These are phyloP conservation scores for Botrytis fragariae DNA, from an alignment of 2,329 filamentous ascomycete species.

Conservation along the genomic window DNA sequence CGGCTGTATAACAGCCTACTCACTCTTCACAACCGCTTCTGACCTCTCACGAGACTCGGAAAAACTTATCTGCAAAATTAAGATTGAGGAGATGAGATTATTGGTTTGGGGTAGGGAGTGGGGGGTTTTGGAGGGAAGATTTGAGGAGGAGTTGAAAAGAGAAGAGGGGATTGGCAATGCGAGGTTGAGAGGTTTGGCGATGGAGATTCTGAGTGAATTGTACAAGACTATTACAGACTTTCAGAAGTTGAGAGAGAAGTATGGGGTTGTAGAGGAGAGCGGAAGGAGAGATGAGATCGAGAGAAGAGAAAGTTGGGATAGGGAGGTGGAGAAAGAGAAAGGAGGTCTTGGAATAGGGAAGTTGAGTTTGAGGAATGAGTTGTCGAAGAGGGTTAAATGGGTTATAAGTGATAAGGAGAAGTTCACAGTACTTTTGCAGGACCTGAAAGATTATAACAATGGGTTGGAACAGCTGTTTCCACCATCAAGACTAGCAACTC, in stretches of 20 bases:
- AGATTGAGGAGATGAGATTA: conserved; percentile 50
- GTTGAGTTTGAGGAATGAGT: conserved; percentile 27
- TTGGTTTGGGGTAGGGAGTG: conserved; percentile 49
- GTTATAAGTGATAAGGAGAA: conserved; percentile 49
- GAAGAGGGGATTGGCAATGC: conserved; percentile 40
- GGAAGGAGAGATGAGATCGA: conserved; percentile 17
- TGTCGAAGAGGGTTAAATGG: conserved; percentile 43
- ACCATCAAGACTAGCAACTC: conserved; percentile 42
- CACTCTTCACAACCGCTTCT: conserved; percentile 45
- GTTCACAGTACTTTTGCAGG: conserved; percentile 42
- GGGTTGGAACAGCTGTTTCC: conserved; percentile 49
- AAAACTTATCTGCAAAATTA: conserved; percentile 47
- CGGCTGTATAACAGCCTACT: conserved; percentile 48
- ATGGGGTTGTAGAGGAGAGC: conserved; percentile 42
- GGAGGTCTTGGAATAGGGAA: conserved; percentile 14
- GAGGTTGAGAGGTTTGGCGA: conserved; percentile 41
- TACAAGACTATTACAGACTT: conserved; percentile 47
- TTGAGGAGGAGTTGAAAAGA: conserved; percentile 45
- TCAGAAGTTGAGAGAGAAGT: conserved; percentile 43
- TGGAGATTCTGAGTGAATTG: conserved; percentile 45
- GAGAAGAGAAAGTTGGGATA: conserved; percentile 12
- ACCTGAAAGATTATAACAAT: conserved; percentile 49
- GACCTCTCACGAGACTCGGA: conserved; percentile 46
- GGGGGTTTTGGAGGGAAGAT: conserved; percentile 47
- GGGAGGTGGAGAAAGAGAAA: conserved; percentile 8